Base-by-base conservation (phyloP, 2,329 filamentous ascomycete species). In the Xylaria sp. region DNA sequence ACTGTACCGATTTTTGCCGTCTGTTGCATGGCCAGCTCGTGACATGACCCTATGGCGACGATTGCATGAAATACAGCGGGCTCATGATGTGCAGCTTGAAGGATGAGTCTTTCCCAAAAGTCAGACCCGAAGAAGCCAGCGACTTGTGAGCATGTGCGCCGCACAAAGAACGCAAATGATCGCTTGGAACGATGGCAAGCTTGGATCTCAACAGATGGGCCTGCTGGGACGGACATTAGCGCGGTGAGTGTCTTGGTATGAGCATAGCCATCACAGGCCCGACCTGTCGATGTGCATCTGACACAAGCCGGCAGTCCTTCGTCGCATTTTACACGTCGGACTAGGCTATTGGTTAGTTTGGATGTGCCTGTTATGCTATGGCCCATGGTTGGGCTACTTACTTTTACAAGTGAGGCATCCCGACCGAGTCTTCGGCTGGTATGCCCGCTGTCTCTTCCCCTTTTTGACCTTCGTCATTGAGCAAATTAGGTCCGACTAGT, bases 401-500 rank as follows among this genome's bases (percentile, higher is more conserved):
- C 58, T 43, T 37, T 56, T 60, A 19, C 58, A 60, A 13, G 58
- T 60, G 21, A 60, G 51, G 13, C 58, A 60, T 31, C 58, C 58
- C 19, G 58, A 43, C n/a, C 31, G 58, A 19, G 58, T 51, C 38
- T 56, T 60, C 9, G 58, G 58, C 44, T 6, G 43, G 44, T 55
- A 60, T 17, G 58, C 44, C n/a, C 58, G 58, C 21, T 60, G 43
- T 44, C 58, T 60, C 44, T 44, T 41, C 15, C 58, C 51, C 19
- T 56, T 60, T 44, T 60, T 60, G 11, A 60, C 51, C 23, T 60
- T 60, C 1, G 58, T 48, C 58, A 60, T 60, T 9, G 37, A n/a
- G 29, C n/a, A 29, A 29, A 41, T 27, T 2, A 10, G 25, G 10
- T 48, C 10, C 15, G 1, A 15, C 10, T 25, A 10, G 31, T 9